A percentile compares a stretch with the other conserved stretches of the same genome.
Conservation (phyloP, 2,329 filamentous ascomycete genomes). For the Aspergillus calidoustus region DNA sequence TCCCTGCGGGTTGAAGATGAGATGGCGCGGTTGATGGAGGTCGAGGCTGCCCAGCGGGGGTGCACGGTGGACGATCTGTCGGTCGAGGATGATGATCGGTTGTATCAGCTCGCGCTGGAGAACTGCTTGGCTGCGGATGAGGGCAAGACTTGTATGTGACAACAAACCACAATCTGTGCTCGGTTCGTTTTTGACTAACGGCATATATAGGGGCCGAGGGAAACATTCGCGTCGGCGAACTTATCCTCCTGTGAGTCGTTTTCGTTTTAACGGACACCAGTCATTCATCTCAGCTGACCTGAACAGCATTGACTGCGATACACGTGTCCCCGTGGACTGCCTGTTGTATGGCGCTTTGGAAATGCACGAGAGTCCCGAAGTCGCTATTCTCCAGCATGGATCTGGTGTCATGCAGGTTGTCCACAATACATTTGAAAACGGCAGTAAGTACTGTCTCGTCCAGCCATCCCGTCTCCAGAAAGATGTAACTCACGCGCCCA, state of each 20-base stretch:
- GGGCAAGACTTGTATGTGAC: slow-evolving; percentile 14
- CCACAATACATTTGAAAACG: slow-evolving; percentile 73
- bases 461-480: background rate
- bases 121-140: slow-evolving; percentile 55
- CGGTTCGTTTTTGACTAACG: slow-evolving; percentile 16
- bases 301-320: slow-evolving; percentile 57
- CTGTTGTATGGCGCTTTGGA: slow-evolving; percentile 71
- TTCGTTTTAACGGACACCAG: slow-evolving; percentile 41
- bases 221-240: slow-evolving; percentile 84
- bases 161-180: too few species aligned
- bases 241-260: slow-evolving; percentile 62
- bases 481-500: too few species aligned
- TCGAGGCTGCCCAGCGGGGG: slow-evolving; percentile 1
- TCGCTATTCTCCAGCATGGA: slow-evolving; percentile 72
- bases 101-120: slow-evolving; percentile 34
- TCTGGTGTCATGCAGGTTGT: slow-evolving; percentile 79
- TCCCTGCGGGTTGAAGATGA: slow-evolving; percentile 67
- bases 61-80: slow-evolving; percentile 17
- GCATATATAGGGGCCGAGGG: slow-evolving; percentile 70
- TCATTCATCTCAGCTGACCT: background rate
- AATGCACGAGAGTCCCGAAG: slow-evolving; percentile 71
- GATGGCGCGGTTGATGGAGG: slow-evolving; percentile 48
- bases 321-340: slow-evolving; percentile 69
- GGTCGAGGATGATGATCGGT: slow-evolving; percentile 50
- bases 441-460: slow-evolving; percentile 48